Conservation (phyloP, 2,329 filamentous ascomycete genomes). For the Cercospora janseana region DNA sequence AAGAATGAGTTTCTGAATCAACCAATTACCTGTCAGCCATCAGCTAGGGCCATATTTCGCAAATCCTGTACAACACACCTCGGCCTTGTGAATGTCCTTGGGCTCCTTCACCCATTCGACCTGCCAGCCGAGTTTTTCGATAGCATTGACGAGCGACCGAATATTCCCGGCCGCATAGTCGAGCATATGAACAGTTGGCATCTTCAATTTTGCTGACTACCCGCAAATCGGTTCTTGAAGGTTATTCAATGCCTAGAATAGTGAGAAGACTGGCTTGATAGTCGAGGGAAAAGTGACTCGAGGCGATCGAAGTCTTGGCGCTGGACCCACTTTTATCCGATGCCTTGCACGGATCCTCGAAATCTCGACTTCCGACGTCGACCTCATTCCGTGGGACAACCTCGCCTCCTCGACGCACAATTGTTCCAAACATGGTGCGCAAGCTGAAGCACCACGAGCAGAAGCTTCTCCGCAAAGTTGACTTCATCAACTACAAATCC, state of each 20-base stretch:
- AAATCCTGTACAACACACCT: conserved; percentile 55
- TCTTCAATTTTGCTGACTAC: conserved; percentile 43
- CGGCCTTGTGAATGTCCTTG: conserved; percentile 77
- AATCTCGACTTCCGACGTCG: conserved; percentile 7
- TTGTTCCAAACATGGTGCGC: conserved; percentile 70
- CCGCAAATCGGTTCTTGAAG: too few relatives aligned
- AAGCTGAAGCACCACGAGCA: conserved; percentile 97
- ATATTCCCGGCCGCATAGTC: conserved; percentile 97
- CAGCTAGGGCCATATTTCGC: conserved; percentile 25
- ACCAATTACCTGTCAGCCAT: conserved; percentile 33
- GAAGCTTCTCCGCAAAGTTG: conserved; percentile 86
- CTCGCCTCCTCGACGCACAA: background rate
- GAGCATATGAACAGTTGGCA: conserved; percentile 75
- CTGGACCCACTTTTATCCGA: background rate
- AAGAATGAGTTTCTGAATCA: conserved; percentile 77
- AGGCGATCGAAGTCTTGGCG: conserved; percentile 4
- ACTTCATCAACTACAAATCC: conserved; percentile 82
- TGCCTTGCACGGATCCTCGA: conserved; percentile 3
- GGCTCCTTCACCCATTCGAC: conserved; percentile 90
- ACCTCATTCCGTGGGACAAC: conserved; percentile 6
- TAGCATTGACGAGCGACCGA: conserved; percentile 92
- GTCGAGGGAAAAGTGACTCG: conserved; percentile 7
- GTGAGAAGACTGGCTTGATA: background rate
- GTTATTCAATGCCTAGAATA: background rate
- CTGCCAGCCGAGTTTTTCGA: conserved; percentile 89